These are phyloP conservation scores for Thecaphora thlaspeos DNA, from an alignment of 1,284 basidiomycete species.

Conservation along the genomic window DNA sequence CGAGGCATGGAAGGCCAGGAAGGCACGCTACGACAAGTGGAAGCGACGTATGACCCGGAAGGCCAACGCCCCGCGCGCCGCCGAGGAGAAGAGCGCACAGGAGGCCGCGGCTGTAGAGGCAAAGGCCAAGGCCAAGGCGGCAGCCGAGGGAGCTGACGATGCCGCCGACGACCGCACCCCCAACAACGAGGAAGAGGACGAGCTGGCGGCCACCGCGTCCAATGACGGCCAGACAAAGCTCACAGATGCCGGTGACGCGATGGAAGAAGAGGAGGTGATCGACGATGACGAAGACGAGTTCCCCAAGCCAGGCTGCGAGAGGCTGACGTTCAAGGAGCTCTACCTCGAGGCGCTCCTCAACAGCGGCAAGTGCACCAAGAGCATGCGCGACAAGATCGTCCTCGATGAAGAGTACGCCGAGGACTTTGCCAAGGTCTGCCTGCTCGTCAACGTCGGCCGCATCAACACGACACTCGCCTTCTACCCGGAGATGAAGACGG, in stretches of 20 bases:
- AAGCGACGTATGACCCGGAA: slow-evolving; percentile 21
- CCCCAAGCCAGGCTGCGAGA: slow-evolving; percentile 38
- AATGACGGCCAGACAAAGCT: neutral
- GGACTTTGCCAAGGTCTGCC: slow-evolving; percentile 74
- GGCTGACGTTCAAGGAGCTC: slow-evolving; percentile 72
- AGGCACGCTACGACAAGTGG: slow-evolving; percentile 25
- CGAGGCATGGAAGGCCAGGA: slow-evolving; percentile 22
- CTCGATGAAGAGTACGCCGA: slow-evolving; percentile 75
- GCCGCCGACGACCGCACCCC: slow-evolving; percentile 6
- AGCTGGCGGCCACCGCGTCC: slow-evolving; percentile 11
- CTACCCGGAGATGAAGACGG: slow-evolving; percentile 73
- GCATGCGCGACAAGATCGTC: slow-evolving; percentile 78
- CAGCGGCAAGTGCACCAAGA: slow-evolving; percentile 79
- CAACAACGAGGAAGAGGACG: slow-evolving; percentile 31
- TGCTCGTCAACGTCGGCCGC: slow-evolving; percentile 85
- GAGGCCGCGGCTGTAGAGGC: slow-evolving; percentile 19
- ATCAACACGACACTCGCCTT: slow-evolving; percentile 91
- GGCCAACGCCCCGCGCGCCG: neutral
- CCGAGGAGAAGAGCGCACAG: slow-evolving; percentile 18
- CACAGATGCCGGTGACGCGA: slow-evolving; percentile 5
- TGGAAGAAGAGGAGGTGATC: slow-evolving; percentile 8
- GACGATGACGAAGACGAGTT: slow-evolving; percentile 28
- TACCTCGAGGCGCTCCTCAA: slow-evolving; percentile 77
- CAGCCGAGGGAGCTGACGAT: slow-evolving; percentile 4
- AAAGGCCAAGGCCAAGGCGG: slow-evolving; percentile 10